Base-by-base conservation (phyloP, 371 early-diverging fungal genomes). In the Thermomucor indicae-seudaticae region DNA sequence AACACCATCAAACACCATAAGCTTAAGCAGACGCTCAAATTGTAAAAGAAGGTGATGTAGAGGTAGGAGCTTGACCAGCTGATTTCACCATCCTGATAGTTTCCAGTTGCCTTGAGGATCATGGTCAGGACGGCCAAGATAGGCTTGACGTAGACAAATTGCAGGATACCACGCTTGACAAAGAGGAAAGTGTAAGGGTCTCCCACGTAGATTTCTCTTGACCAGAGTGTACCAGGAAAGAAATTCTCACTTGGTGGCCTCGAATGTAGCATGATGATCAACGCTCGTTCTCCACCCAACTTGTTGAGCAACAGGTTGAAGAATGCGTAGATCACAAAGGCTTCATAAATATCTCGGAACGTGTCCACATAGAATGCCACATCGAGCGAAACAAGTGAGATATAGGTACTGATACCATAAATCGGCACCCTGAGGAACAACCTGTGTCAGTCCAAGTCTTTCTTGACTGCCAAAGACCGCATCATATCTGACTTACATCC, bases 261-360 rank as follows among this genome's bases (percentile, higher is more conserved):
- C 25, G 83, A 79, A 56, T 88, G 86, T 40, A 95, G 67, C 79
- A 81, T 85, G 46, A 79, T 80, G 42, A 93, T 73, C 46, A 95
- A 62, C 0, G 82, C 79, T 37, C 96, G 79, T 58, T 97, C 96
- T 10, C 97, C 97, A n/a, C 92, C 96, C 40, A 96, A 75, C 52
- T 92, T 92, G 65, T 85, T 90, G 27, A 96, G 82, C 42, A 96
- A 65, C 27, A 97, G 71, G 28, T 79, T 88, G 72, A 96, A 93
- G 67, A 97, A 97, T 52, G 92, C 86, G 69, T 94, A 97, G 34
- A 97, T 88, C 17, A 96, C 97, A 76, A 96, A 96, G 10, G 96
- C 96, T 75, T 97, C 97, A 59, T 97, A 97, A 10, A 95, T 80
- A 50, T 97, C 97, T 47, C 96, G 81, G 48, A 97, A 75, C 1